Evolutionary conservation across 495 filamentous ascomycete species (phyloP), one percentile per base, ranked within the genome.

Genomic region (Tuber borchii): DNA sequence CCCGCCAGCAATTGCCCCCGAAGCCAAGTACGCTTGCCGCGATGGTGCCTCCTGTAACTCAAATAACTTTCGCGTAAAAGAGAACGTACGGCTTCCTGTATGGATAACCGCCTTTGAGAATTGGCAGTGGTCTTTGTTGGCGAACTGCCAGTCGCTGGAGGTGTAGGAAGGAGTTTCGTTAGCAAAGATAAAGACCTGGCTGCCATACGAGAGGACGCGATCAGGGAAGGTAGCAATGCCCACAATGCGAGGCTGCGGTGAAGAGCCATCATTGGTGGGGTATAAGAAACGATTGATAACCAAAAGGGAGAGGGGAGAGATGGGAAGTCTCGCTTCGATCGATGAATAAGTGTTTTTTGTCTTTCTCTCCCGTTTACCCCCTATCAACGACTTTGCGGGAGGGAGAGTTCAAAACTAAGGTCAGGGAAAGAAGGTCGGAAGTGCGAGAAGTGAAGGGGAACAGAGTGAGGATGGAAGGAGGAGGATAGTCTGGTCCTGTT

Each of bases 11-110:
- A 98, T 89, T 71, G 89, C 91, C 73, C 93, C 94, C 84, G 93
- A 97, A 72, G 91, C 88, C 74, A 98, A 87, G 84, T 97, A 97
- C 71, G 94, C 92, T 90, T 95, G 90, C 31, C 94, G 90, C 80
- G 92, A 91, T 45, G 94, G 95, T 61, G 93, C 90, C 78, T 87
- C 85, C 84, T 94, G 89, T 51, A 84, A 80, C 76, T 87, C 83
- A 61, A 78, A 75, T 43, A 83, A 70, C 51, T 80, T 77, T 71
- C 71, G 44, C 22, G 75, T 77, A 31, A 73, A 79, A 70, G 83
- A 82, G 75, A 84, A 83, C 8, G 82, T 77, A 43, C 81, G 26
- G 79, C 81, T 69, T 83, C 79, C 61, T 80, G 79, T 39, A 82
- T 79, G 19, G 78, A 78, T 45, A 73, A 75, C 78, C 73, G 81